These are phyloP conservation scores for Akanthomyces dipterigenus DNA, from an alignment of 2,329 filamentous ascomycete genomes.

Conservation along the genomic window DNA sequence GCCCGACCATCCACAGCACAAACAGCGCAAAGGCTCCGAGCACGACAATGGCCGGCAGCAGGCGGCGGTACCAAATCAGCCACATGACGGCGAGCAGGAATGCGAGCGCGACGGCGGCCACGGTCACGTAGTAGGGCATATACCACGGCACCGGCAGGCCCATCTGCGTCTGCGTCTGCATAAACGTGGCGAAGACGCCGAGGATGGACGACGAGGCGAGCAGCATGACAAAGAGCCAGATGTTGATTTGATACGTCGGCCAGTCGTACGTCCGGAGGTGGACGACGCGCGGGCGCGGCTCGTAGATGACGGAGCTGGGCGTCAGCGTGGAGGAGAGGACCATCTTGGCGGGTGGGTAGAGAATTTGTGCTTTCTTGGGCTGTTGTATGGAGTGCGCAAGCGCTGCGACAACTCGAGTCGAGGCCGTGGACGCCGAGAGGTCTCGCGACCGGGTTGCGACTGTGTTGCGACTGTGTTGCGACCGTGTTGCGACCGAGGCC, in stretches of 20 bases:
- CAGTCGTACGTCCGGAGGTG: constrained; percentile 57
- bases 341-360: constrained; percentile 3
- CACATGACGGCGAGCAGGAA: constrained; percentile 61
- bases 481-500: too few relatives aligned
- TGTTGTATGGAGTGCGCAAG: not conserved
- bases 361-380: not conserved
- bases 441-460: too few relatives aligned
- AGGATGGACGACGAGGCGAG: constrained; percentile 51
- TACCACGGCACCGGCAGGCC: constrained; percentile 56
- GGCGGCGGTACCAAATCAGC: constrained; percentile 53
- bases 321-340: constrained; percentile 30
- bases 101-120: constrained; percentile 50
- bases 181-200: constrained; percentile 54
- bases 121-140: constrained; percentile 59
- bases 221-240: constrained; percentile 62
- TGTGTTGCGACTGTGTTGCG: too few relatives aligned
- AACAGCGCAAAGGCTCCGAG: constrained; percentile 60
- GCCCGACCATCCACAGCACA: constrained; percentile 59
- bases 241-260: constrained; percentile 59
- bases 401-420: not conserved
- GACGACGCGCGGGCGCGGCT: constrained; percentile 32
- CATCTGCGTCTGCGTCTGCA: constrained; percentile 51
- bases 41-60: constrained; percentile 56
- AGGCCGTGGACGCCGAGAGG: too few relatives aligned
- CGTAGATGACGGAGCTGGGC: constrained; percentile 37